phyloP scores from a whole-genome alignment of 805 yeast species.

The Jamesozyma piceae region DNA sequence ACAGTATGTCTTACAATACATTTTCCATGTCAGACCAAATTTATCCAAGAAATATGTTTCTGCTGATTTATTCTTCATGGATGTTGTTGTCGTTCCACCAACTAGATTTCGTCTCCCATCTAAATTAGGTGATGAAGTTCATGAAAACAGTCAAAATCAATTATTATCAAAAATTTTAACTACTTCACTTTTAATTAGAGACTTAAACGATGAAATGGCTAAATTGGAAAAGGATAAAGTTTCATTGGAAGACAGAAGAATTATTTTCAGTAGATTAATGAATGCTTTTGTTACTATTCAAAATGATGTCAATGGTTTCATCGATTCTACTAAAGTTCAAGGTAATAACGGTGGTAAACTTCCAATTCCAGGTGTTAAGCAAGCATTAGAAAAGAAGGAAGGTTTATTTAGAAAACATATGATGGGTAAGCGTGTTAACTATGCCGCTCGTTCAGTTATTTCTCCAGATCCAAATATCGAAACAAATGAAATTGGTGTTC shows the following conservation, averaged over 20 bases:
- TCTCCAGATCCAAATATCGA: conserved; percentile 98
- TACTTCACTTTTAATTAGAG: conserved; percentile 75
- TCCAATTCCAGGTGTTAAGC: conserved; percentile 93
- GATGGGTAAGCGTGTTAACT: conserved; percentile 99
- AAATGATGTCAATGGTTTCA: conserved; percentile 87
- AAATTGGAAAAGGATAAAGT: conserved; percentile 48
- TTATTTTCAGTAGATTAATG: conserved; percentile 82
- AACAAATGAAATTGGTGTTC: conserved; percentile 97
- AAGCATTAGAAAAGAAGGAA: conserved; percentile 95
- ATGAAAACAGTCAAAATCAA: conserved; percentile 90
- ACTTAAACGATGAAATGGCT: conserved; percentile 76
- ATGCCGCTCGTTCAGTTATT: conserved; percentile 97
- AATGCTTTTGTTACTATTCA: conserved; percentile 91
- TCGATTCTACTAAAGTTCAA: conserved; percentile 86
- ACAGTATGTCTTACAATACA: conserved; percentile 51
- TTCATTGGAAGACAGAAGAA: conserved; percentile 61
- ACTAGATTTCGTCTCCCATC: conserved; percentile 96
- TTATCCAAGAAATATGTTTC: conserved; percentile 35
- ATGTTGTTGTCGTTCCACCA: conserved; percentile 86
- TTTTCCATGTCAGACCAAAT: conserved; percentile 77
- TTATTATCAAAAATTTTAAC: conserved; percentile 69
- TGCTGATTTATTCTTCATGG: conserved; percentile 85
- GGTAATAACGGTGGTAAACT: conserved; percentile 51
- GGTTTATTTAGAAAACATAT: conserved; percentile 96
- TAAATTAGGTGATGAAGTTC: conserved; percentile 90